Percentiles rank a stretch among this genome's conserved stretches.
Evolutionary conservation across 2,329 filamentous ascomycete species (phyloP).

Genomic region (Talaromyces sp.): DNA sequence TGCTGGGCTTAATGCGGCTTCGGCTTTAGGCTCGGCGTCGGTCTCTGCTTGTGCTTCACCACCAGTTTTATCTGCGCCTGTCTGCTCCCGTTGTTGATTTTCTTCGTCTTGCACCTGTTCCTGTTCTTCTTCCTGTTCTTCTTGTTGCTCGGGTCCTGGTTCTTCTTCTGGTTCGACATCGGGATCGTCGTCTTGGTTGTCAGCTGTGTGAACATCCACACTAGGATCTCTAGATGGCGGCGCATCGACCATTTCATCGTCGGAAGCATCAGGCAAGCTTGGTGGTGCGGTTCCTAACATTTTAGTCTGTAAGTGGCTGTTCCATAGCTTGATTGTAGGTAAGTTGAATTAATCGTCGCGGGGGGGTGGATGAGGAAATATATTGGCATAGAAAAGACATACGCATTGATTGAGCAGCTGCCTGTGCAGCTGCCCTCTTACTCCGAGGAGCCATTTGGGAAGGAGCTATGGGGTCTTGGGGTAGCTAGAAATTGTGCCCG

Average conservation of each 20-base stretch:
- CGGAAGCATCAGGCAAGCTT: slow-evolving; percentile 41
- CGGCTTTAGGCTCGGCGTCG: slow-evolving; percentile 44
- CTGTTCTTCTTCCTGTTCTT: not conserved
- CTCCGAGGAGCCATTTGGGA: slow-evolving; percentile 43
- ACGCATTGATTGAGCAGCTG: slow-evolving; percentile 47
- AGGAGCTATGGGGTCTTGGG: slow-evolving; percentile 5
- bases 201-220: slow-evolving; percentile 32
- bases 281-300: slow-evolving; percentile 40
- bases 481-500: slow-evolving; percentile 1
- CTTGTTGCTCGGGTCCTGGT: slow-evolving; percentile 44
- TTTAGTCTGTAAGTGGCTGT: not conserved
- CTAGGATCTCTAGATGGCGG: slow-evolving; percentile 33
- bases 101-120: slow-evolving; percentile 20
- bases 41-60: slow-evolving; percentile 27
- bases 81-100: slow-evolving; percentile 32
- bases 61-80: slow-evolving; percentile 30
- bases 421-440: slow-evolving; percentile 45
- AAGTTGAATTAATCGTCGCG: not conserved
- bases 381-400: slow-evolving; percentile 18
- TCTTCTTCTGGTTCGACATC: slow-evolving; percentile 33
- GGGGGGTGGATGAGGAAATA: not conserved
- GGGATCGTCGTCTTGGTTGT: slow-evolving; percentile 29
- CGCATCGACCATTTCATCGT: slow-evolving; percentile 45
- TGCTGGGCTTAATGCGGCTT: slow-evolving; percentile 27
- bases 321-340: not conserved